Evolutionary conservation across 192 early-diverging fungal species (phyloP).

Genomic region (Mortierella antarctica): DNA sequence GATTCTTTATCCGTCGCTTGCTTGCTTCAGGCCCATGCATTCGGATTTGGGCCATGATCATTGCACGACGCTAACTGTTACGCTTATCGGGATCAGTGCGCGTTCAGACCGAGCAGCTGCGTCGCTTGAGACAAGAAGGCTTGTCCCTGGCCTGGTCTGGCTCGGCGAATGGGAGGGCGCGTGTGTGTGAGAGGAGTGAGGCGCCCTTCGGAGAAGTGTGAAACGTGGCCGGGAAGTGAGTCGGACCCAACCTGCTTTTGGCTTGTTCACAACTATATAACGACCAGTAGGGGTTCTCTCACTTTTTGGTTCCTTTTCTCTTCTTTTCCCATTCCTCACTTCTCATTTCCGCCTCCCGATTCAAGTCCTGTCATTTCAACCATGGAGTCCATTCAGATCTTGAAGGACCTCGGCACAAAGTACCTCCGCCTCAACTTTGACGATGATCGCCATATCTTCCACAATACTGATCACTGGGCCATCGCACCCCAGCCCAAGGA

Average conservation of each 20-base stretch:
- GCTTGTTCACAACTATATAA: not conserved
- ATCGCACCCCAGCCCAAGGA: constrained; percentile 37
- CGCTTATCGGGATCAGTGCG: not conserved
- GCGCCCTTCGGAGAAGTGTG: no score
- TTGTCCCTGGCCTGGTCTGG: no score
- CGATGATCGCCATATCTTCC: constrained; percentile 35
- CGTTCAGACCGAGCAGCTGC: no score
- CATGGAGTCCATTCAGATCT: constrained; percentile 18
- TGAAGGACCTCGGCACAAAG: constrained; percentile 35
- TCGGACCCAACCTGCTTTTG: not conserved
- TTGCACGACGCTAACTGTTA: not conserved
- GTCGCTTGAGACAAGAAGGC: no score
- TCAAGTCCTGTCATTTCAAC: not conserved
- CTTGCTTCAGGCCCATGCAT: not conserved
- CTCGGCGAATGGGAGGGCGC: not conserved
- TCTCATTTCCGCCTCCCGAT: constrained; percentile 4
- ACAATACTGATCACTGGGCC: constrained; percentile 46
- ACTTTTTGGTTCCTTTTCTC: constrained; percentile 4
- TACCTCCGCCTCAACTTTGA: constrained; percentile 47
- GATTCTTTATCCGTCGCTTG: not conserved
- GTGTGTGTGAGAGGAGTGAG: not conserved
- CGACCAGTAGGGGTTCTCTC: not conserved
- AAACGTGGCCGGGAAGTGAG: not conserved
- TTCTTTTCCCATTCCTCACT: constrained; percentile 3
- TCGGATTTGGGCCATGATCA: not conserved